phyloP scores from a whole-genome alignment of 176 grass and related monocot genomes.

The Panicum miliaceum region DNA sequence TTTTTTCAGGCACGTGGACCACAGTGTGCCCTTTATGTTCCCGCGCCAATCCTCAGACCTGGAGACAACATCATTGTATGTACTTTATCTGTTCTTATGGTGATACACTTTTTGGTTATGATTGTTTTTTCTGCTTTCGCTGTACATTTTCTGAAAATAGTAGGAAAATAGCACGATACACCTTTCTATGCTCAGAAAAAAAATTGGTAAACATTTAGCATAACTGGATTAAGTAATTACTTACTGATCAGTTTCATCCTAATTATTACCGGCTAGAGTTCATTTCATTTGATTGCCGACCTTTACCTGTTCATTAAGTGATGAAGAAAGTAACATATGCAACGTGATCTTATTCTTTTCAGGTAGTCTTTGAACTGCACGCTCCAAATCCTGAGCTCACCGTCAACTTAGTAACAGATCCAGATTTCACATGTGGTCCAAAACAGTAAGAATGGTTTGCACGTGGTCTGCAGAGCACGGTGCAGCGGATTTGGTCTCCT shows the following conservation, averaged over 20 bases:
- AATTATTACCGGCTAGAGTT: not conserved
- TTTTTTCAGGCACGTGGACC: constrained; percentile 71
- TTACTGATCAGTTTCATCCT: not conserved
- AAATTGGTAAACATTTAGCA: not conserved
- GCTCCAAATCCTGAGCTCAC: constrained; percentile 56
- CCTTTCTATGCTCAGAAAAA: not conserved
- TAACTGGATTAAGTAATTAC: not conserved
- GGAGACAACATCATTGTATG: constrained; percentile 83
- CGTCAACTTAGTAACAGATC: constrained; percentile 62
- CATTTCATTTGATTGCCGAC: constrained; percentile 6
- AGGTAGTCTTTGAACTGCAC: constrained; percentile 85
- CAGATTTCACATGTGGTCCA: constrained; percentile 75
- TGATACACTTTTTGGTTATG: not conserved
- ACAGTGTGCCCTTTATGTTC: constrained; percentile 87
- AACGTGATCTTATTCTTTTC: constrained; percentile 29
- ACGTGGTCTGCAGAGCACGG: not conserved
- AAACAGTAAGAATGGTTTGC: constrained; percentile 24
- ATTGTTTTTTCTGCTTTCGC: not conserved
- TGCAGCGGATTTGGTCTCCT: not conserved
- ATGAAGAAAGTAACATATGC: not conserved
- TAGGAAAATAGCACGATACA: not conserved
- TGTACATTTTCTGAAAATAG: not conserved
- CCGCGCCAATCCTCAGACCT: constrained; percentile 71
- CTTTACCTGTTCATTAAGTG: not conserved
- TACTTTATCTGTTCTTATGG: constrained; percentile 26